phyloP scores from a whole-genome alignment of 2,329 filamentous ascomycete species.

The Paracamarosporium sp. region DNA sequence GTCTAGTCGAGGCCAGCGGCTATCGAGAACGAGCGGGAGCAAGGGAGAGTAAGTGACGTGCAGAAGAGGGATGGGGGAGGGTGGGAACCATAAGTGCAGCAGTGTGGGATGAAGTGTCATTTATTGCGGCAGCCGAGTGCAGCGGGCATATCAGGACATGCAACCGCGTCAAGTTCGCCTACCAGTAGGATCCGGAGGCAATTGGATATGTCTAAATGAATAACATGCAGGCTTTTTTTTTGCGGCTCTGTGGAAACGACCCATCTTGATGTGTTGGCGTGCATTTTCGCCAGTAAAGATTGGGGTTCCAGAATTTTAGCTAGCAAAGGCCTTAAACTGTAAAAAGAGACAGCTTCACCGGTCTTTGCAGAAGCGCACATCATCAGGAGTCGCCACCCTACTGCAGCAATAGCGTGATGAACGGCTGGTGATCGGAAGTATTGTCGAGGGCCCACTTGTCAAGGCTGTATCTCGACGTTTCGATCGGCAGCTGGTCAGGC shows the following conservation, averaged over 20 bases:
- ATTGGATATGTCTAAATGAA: constrained; percentile 47
- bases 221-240: constrained; percentile 47
- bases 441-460: constrained; percentile 38
- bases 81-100: constrained; percentile 42
- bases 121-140: constrained; percentile 49
- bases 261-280: constrained; percentile 87
- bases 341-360: constrained; percentile 48
- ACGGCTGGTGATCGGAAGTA: constrained; percentile 41
- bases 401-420: constrained; percentile 46
- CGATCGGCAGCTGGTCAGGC: constrained; percentile 42
- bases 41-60: constrained; percentile 47
- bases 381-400: constrained; percentile 43
- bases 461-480: constrained; percentile 40
- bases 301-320: constrained; percentile 48
- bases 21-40: constrained; percentile 41
- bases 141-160: constrained; percentile 47
- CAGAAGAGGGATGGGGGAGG: constrained; percentile 42
- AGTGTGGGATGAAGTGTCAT: constrained; percentile 48
- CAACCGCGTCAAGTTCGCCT: constrained; percentile 49
- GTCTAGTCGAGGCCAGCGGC: constrained; percentile 33
- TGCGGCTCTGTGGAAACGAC: constrained; percentile 54
- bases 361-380: constrained; percentile 39
- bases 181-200: constrained; percentile 60
- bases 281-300: constrained; percentile 78
- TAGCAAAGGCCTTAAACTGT: constrained; percentile 41